Evolutionary conservation across 73 alveolate species (phyloP).

Genomic region (Loxodes magnus): DNA sequence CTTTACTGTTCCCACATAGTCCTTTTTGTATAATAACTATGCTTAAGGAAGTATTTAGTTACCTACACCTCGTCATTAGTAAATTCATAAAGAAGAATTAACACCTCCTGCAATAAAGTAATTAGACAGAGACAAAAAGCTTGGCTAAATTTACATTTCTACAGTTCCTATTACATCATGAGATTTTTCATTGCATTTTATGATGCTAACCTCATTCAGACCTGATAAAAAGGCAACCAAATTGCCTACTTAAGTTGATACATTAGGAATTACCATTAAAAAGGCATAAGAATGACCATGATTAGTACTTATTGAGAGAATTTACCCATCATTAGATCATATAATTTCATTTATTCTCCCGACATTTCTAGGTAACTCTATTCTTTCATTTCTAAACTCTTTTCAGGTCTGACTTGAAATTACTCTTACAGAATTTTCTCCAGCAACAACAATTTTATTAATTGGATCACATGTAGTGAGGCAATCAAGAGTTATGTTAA

Average conservation of each 20-base stretch:
- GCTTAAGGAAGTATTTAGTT: constrained; percentile 27
- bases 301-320: constrained; percentile 67
- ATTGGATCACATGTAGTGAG: constrained; percentile 58
- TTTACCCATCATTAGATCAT: constrained; percentile 95
- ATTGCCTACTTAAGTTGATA: constrained; percentile 37
- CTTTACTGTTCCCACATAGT: constrained; percentile 70
- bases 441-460: constrained; percentile 84
- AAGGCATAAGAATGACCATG: constrained; percentile 54
- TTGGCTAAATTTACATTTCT: constrained; percentile 28
- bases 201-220: constrained; percentile 51
- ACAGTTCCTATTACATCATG: constrained; percentile 2
- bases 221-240: constrained; percentile 52
- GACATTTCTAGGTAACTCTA: constrained; percentile 21
- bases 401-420: constrained; percentile 53
- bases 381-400: constrained; percentile 43
- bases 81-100: constrained; percentile 72
- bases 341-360: constrained; percentile 72
- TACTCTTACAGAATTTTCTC: constrained; percentile 67
- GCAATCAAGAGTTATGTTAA: constrained; percentile 71
- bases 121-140: constrained; percentile 51
- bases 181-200: constrained; percentile 10
- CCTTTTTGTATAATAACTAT: constrained; percentile 43
- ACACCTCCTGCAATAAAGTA: constrained; percentile 72
- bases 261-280: constrained; percentile 60
- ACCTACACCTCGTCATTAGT: constrained; percentile 48